Conservation (phyloP, 345 rosid species). For the Citrus hindsii region DNA sequence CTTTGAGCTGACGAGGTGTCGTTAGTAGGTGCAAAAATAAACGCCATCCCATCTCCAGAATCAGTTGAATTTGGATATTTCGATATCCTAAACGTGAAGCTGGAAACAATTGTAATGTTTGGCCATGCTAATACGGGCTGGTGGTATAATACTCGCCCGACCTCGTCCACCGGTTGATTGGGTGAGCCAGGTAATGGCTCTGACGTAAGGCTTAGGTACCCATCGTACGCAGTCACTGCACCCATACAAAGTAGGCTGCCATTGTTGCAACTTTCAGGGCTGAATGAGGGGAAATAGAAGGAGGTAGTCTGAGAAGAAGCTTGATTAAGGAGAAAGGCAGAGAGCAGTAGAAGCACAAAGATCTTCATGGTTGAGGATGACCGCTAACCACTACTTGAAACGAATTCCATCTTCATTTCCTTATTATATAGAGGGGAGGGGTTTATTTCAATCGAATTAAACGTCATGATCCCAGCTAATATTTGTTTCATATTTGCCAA, state of each 20-base stretch:
- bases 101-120: neutral
- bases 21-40: neutral
- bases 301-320: no score
- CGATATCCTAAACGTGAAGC: neutral
- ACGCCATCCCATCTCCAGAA: neutral
- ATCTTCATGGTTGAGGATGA: no score
- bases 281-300: neutral
- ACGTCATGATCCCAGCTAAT: no score
- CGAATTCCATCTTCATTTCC: no score
- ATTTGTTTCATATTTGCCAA: no score
- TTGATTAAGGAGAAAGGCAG: no score
- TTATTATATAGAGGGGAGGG: no score
- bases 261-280: constrained; percentile 14
- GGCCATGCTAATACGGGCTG: neutral
- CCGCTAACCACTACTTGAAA: no score
- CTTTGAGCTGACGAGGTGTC: neutral
- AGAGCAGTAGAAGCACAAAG: no score
- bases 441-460: no score
- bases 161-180: neutral
- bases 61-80: neutral
- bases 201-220: constrained; percentile 29
- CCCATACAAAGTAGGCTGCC: constrained; percentile 31
- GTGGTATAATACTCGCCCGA: neutral
- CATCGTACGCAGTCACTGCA: constrained; percentile 6
- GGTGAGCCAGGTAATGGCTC: constrained; percentile 4